Percentiles rank a stretch among this genome's conserved stretches.
phyloP scores from a whole-genome alignment of 352 stramenopile species.

The Thraustochytrium sp. region DNA sequence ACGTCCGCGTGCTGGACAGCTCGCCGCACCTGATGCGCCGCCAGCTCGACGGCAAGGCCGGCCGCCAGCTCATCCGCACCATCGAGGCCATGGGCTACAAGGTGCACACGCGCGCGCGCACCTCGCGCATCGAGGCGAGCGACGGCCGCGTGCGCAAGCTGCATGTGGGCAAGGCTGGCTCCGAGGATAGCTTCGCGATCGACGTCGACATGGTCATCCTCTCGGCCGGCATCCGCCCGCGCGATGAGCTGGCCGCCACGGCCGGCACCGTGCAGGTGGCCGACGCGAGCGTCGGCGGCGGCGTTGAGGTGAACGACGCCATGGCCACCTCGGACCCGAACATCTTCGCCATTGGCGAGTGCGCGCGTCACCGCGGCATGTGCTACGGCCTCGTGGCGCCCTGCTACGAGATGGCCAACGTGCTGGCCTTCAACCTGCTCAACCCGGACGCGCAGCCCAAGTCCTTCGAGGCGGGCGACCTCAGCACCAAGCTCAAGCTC shows the following conservation, averaged over 20 bases:
- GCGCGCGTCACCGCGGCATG: conserved; percentile 75
- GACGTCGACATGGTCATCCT: conserved; percentile 85
- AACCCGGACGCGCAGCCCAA: conserved; percentile 50
- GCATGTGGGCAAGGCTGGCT: conserved; percentile 70
- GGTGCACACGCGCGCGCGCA: conserved; percentile 78
- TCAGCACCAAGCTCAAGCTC: conserved; percentile 86
- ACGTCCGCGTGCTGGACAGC: conserved; percentile 77
- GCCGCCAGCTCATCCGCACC: conserved; percentile 75
- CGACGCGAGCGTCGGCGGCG: conserved; percentile 63
- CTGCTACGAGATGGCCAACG: conserved; percentile 80
- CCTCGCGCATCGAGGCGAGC: conserved; percentile 57
- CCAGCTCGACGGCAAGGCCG: conserved; percentile 80
- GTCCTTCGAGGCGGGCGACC: conserved; percentile 71
- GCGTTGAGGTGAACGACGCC: conserved; percentile 79
- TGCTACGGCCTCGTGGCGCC: conserved; percentile 86
- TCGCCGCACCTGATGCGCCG: conserved; percentile 82
- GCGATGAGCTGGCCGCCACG: conserved; percentile 71
- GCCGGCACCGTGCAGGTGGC: conserved; percentile 59
- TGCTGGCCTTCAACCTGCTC: conserved; percentile 70
- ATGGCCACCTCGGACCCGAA: conserved; percentile 64
- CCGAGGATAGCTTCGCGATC: conserved; percentile 49
- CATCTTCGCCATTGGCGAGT: conserved; percentile 82
- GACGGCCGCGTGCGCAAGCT: conserved; percentile 62
- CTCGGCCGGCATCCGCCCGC: conserved; percentile 77
- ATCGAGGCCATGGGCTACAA: conserved; percentile 75